Conservation (phyloP, 139 green algal genomes). For the Tetraselmis chui region DNA sequence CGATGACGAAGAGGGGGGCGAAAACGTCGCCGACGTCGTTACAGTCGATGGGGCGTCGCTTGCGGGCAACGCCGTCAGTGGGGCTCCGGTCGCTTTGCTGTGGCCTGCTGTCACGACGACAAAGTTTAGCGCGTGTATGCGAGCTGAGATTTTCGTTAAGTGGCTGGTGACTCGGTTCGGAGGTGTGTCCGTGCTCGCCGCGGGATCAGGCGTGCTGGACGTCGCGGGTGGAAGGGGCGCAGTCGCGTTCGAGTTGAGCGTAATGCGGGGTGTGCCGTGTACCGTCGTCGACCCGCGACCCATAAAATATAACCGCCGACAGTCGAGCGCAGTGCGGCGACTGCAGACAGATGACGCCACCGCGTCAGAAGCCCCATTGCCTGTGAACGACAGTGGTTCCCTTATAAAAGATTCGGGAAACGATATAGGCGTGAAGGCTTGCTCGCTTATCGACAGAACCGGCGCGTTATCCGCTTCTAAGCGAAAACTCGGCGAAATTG, state of each 20-base stretch:
- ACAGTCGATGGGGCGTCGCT: neutral
- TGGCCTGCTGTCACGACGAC: too few relatives aligned
- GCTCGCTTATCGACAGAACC: too few relatives aligned
- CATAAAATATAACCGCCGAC: constrained; percentile 33
- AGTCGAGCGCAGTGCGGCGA: neutral
- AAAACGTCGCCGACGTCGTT: neutral
- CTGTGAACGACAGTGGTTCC: neutral
- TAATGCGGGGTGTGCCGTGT: constrained; percentile 25
- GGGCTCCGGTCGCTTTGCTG: too few relatives aligned
- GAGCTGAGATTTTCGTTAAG: neutral
- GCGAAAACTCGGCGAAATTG: constrained; percentile 8
- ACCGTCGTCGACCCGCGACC: constrained; percentile 61
- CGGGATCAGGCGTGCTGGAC: constrained; percentile 51
- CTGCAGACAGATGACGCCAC: constrained; percentile 7
- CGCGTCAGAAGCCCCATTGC: neutral
- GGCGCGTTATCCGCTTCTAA: neutral
- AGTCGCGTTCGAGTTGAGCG: constrained; percentile 51
- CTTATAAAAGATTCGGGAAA: neutral
- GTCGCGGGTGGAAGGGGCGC: constrained; percentile 52
- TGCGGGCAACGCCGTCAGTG: neutral
- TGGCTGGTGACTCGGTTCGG: neutral
- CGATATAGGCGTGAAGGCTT: constrained; percentile 9
- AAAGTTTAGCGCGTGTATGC: neutral
- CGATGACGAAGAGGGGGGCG: neutral
- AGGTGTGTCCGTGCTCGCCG: neutral